Percentiles rank a stretch among this genome's conserved stretches.
These are phyloP conservation scores for Galium porrigens DNA, from an alignment of 305 asterid species.

Conservation along the genomic window DNA sequence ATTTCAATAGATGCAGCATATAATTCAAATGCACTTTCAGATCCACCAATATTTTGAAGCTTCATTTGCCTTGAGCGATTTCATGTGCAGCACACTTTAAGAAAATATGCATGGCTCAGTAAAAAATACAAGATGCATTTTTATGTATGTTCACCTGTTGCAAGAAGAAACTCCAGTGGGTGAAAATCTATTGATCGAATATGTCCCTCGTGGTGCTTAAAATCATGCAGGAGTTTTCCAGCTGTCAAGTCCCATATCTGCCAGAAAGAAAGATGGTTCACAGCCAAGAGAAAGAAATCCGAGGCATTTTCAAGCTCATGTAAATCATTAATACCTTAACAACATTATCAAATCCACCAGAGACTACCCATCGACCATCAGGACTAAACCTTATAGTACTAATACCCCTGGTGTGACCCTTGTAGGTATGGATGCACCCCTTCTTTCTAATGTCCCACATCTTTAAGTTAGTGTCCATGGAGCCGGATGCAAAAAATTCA, in stretches of 20 bases:
- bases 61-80: constrained; percentile 2
- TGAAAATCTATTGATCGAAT: constrained; percentile 83
- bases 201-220: constrained; percentile 87
- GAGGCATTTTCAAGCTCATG: constrained; percentile 9
- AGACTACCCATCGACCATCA: constrained; percentile 99
- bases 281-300: constrained; percentile 11
- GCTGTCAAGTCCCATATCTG: constrained; percentile 99
- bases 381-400: constrained; percentile 82
- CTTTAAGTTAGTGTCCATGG: constrained; percentile 92
- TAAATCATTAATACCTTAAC: constrained; percentile 51
- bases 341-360: constrained; percentile 93
- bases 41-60: background rate
- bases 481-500: constrained; percentile 96
- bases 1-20: constrained; percentile 9
- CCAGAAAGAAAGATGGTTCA: constrained; percentile 19
- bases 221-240: constrained; percentile 92
- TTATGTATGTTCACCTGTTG: constrained; percentile 46
- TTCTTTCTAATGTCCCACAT: constrained; percentile 97
- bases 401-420: constrained; percentile 93
- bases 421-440: constrained; percentile 92
- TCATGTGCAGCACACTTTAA: background rate
- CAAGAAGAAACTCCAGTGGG: constrained; percentile 89
- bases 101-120: background rate
- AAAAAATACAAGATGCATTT: constrained; percentile 1
- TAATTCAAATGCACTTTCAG: background rate